phyloP scores from a whole-genome alignment of 345 rosid species.

The Eucalyptus pauciflora region DNA sequence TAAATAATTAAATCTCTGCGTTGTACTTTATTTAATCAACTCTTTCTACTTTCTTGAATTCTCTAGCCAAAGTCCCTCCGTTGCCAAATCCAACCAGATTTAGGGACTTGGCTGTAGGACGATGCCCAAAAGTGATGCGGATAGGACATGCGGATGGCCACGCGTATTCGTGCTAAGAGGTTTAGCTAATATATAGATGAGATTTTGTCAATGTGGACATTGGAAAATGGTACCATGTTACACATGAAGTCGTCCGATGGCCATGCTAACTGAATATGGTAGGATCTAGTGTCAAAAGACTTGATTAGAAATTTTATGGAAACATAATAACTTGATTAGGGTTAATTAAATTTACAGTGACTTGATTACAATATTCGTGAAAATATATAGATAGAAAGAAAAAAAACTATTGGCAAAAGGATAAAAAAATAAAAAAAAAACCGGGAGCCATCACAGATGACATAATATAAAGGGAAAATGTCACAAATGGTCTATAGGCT shows the following conservation, averaged over 20 bases:
- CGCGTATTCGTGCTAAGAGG: accelerated
- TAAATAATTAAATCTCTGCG: background rate
- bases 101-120: background rate
- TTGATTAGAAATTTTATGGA: background rate
- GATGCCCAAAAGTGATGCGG: background rate
- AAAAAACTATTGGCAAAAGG: background rate
- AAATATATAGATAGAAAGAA: background rate
- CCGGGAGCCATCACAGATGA: background rate
- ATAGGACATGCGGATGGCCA: background rate
- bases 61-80: background rate
- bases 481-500: too few relatives aligned
- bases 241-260: accelerated
- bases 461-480: background rate
- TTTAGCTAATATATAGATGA: background rate
- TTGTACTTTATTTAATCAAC: background rate
- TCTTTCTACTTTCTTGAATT: background rate
- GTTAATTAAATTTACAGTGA: background rate
- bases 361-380: background rate
- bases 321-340: accelerated
- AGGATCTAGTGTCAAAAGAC: background rate
- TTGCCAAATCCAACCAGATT: background rate
- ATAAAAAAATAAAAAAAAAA: background rate
- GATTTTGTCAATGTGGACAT: accelerated
- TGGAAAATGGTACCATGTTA: background rate
- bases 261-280: accelerated